Conservation (phyloP, 2,329 filamentous ascomycete genomes). For the Stagonosporopsis tanaceti region DNA sequence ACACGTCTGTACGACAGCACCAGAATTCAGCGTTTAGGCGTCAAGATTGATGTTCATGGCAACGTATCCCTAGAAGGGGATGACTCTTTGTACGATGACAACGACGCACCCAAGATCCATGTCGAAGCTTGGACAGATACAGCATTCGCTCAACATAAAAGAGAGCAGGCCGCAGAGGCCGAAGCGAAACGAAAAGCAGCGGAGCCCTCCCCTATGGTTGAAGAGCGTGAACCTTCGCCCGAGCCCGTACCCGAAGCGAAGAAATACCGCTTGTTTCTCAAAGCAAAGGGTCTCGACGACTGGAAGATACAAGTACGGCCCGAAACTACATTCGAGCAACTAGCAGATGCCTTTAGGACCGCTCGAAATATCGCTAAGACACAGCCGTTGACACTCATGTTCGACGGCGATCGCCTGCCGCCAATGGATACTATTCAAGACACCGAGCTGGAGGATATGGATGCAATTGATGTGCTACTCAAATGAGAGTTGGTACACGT, state of each 20-base stretch:
- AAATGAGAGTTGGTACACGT: slow-evolving; percentile 29
- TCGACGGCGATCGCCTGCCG: slow-evolving; percentile 49
- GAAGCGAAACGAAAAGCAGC: slow-evolving; percentile 49
- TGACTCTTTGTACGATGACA: slow-evolving; percentile 61
- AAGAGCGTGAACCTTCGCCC: slow-evolving; percentile 29
- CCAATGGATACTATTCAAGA: slow-evolving; percentile 44
- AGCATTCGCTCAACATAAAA: slow-evolving; percentile 63
- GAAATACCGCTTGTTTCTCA: slow-evolving; percentile 59
- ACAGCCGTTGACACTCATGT: slow-evolving; percentile 46
- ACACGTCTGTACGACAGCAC: slow-evolving; percentile 78
- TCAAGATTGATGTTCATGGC: slow-evolving; percentile 58
- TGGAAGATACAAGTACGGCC: slow-evolving; percentile 60
- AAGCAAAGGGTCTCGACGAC: slow-evolving; percentile 59
- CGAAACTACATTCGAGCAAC: slow-evolving; percentile 42
- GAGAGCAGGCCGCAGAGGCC: slow-evolving; percentile 36
- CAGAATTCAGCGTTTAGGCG: slow-evolving; percentile 58
- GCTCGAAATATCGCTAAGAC: slow-evolving; percentile 30
- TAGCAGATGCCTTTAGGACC: slow-evolving; percentile 41
- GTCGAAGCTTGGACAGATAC: slow-evolving; percentile 80
- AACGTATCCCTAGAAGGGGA: slow-evolving; percentile 47
- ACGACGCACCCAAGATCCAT: slow-evolving; percentile 64
- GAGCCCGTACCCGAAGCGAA: slow-evolving; percentile 30
- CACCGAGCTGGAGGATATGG: slow-evolving; percentile 49
- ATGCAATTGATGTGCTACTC: slow-evolving; percentile 47
- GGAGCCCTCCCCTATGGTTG: slow-evolving; percentile 32